Conservation (phyloP, 768 basidiomycete genomes). For the Lentinula boryana region DNA sequence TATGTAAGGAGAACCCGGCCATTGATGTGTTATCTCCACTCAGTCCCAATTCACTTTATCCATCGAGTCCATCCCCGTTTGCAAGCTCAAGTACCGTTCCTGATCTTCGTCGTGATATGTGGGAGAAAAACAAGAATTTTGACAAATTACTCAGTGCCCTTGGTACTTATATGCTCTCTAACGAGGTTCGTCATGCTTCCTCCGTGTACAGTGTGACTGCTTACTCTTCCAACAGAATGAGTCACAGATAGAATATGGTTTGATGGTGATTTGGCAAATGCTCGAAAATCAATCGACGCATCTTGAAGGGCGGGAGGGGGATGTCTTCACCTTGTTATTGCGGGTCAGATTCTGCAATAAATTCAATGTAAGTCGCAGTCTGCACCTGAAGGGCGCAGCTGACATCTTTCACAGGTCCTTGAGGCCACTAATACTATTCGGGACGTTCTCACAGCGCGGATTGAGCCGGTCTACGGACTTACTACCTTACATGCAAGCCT, state of each 20-base stretch:
- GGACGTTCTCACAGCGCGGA: conserved; percentile 61
- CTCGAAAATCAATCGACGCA: conserved; percentile 66
- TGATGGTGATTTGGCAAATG: conserved; percentile 82
- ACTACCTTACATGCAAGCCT: conserved; percentile 77
- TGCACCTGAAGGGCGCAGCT: neutral
- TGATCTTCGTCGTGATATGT: conserved; percentile 51
- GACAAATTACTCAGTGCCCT: conserved; percentile 65
- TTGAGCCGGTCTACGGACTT: conserved; percentile 81
- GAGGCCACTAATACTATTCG: conserved; percentile 82
- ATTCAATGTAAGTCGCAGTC: conserved; percentile 46
- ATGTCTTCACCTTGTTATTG: conserved; percentile 67
- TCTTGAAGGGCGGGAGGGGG: conserved; percentile 76
- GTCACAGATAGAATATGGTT: conserved; percentile 67
- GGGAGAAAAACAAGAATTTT: conserved; percentile 69
- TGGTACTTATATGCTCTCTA: conserved; percentile 53
- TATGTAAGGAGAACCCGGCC: conserved; percentile 57
- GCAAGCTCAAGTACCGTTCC: conserved; percentile 33
- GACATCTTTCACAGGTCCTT: conserved; percentile 48
- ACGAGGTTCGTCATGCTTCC: conserved; percentile 42
- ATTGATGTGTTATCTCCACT: conserved; percentile 48
- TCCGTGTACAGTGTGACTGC: conserved; percentile 8
- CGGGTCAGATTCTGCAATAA: conserved; percentile 68
- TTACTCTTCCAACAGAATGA: conserved; percentile 37
- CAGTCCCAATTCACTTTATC: conserved; percentile 44
- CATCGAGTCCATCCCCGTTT: conserved; percentile 55